Conservation (phyloP, 441 rosid genomes). For the Eutrema salsugineum region DNA sequence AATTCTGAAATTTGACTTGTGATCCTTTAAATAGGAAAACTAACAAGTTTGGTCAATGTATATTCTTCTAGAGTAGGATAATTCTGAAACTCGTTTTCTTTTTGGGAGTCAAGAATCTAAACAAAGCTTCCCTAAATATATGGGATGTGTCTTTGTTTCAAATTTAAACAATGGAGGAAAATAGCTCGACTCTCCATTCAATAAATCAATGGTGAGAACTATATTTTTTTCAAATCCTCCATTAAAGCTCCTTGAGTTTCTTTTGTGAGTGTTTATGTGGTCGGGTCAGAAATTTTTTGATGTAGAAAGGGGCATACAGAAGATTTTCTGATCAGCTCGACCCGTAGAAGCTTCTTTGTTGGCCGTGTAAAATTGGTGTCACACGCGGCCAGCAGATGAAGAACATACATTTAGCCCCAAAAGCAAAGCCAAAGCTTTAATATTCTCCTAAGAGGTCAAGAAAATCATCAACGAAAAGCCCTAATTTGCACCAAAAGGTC, state of each 20-base stretch:
- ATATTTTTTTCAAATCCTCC: conserved; percentile 1
- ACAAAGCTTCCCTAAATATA: conserved; percentile 24
- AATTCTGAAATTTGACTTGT: not conserved
- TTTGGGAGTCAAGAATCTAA: conserved; percentile 19
- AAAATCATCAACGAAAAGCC: not conserved
- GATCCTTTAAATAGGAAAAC: conserved; percentile 10
- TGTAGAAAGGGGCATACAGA: conserved; percentile 16
- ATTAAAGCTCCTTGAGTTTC: conserved; percentile 19
- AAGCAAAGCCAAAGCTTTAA: conserved; percentile 8
- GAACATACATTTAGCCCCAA: conserved; percentile 20
- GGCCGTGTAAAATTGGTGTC: conserved; percentile 31
- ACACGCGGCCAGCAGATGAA: conserved; percentile 35
- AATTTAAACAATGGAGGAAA: conserved; percentile 30
- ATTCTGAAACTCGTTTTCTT: conserved; percentile 6
- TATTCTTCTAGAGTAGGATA: conserved; percentile 18
- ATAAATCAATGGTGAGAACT: conserved; percentile 27
- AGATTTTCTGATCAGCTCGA: conserved; percentile 27
- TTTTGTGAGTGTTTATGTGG: conserved; percentile 22
- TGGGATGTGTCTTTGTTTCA: conserved; percentile 10
- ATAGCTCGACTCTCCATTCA: conserved; percentile 22
- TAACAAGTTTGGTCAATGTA: conserved; percentile 19
- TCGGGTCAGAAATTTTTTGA: conserved; percentile 23
- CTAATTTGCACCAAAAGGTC: conserved; percentile 23
- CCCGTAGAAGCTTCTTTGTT: conserved; percentile 32
- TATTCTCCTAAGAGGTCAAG: not conserved